Base-by-base conservation (phyloP, 2,329 filamentous ascomycete genomes). In the Fusarium tupiense region DNA sequence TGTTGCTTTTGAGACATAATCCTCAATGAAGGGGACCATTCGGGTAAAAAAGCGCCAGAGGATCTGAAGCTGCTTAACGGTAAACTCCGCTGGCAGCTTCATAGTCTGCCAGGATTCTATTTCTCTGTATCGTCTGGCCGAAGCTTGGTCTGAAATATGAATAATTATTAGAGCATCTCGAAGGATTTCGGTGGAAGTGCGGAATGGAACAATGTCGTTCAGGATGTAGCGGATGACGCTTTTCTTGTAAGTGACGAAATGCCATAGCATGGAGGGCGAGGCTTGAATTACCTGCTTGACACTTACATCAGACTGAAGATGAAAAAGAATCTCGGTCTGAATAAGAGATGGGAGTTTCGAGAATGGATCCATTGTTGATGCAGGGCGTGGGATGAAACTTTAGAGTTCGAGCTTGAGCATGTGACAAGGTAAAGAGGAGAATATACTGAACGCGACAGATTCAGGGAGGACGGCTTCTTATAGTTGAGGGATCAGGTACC, bases 71-170 rank as follows among this genome's bases (percentile, higher is more conserved):
- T 62, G 43, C 1, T 46, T 19, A 3, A 6, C 11, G 24, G 43
- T 46, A 7, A 46, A 26, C 0, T 46, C 5, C 0, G 13, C 17
- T 0, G 43, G 19, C 19, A n/a, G 11, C 26, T 46, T 4, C 19
- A 13, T 16, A 8, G 19, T 19, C 13, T 4, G 5, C 43, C 24
- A 49, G 2, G 9, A 4, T 4, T n/a, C 2, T 2, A 8, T 29
- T 1, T 29, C 20, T 10, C 1, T 3, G 19, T 44, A 44, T 20
- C 2, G 24, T n/a, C 10, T n/a, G 24, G 31, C 26, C 12, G 5
- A 6, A 7, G 16, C 16, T 6, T 24, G 5, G 17, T 58, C 24
- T 24, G 24, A 57, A 10, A 58, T 29, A 3, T 37, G 8, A 24
- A 46, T 14, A 13, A 59, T 59, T 20, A 8, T 10, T 4, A 31